Conservation (phyloP, 1,139 yeast species). For the Diutina mesorugosa region DNA sequence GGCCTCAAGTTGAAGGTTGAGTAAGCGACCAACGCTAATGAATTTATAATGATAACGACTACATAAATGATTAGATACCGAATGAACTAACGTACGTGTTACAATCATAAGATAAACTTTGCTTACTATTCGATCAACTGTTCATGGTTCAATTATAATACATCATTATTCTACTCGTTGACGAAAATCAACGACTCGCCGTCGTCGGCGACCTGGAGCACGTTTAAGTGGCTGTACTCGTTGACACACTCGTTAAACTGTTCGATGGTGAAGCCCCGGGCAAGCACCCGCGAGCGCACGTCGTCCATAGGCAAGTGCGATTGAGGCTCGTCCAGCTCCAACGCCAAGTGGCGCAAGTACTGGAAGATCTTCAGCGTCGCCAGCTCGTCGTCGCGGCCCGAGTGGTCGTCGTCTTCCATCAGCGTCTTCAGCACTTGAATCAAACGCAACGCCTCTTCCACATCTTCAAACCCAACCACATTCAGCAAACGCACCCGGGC, state of each 20-base stretch:
- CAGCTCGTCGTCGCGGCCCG: conserved; percentile 34
- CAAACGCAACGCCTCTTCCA: conserved; percentile 89
- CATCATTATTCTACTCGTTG: conserved; percentile 8
- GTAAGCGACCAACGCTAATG: not conserved
- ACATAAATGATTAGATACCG: not conserved
- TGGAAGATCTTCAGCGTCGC: conserved; percentile 41
- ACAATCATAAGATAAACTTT: no score
- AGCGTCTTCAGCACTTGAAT: conserved; percentile 80
- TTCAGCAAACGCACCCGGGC: conserved; percentile 81
- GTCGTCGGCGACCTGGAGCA: conserved; percentile 68
- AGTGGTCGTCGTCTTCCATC: conserved; percentile 42
- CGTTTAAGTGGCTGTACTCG: conserved; percentile 59
- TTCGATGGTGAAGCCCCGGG: conserved; percentile 73
- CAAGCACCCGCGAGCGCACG: conserved; percentile 57
- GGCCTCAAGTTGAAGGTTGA: not conserved
- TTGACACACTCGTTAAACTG: conserved; percentile 66
- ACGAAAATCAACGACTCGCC: conserved; percentile 41
- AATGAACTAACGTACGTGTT: no score
- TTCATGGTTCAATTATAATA: not conserved
- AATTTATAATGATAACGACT: not conserved
- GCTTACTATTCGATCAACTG: no score
- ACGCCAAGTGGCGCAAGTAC: conserved; percentile 36
- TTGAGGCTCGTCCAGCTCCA: conserved; percentile 11
- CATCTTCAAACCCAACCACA: conserved; percentile 64
- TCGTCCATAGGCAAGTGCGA: conserved; percentile 37